Evolutionary conservation across 2,329 filamentous ascomycete species (phyloP).

Genomic region (Aspergillus uvarum): DNA sequence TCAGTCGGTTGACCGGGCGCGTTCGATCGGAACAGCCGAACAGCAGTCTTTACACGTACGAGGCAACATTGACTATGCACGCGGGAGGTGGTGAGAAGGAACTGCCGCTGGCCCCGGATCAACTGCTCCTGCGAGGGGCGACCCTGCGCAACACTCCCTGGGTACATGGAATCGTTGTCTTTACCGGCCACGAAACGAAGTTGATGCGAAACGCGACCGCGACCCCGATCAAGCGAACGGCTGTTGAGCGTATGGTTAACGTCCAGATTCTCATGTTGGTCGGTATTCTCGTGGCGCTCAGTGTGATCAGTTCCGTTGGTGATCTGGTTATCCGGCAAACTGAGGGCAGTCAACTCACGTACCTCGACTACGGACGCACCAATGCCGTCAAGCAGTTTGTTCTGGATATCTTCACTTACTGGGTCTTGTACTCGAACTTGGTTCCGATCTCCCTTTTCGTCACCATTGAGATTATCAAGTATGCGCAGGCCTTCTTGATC

Average conservation of each 20-base stretch:
- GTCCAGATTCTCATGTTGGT: slow-evolving; percentile 88
- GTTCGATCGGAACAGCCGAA: slow-evolving; percentile 96
- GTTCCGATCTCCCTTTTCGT: slow-evolving; percentile 98
- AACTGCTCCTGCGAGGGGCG: slow-evolving; percentile 87
- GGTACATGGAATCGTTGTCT: slow-evolving; percentile 94
- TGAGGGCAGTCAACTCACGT: slow-evolving; percentile 62
- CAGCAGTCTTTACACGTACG: slow-evolving; percentile 97
- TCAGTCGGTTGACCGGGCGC: slow-evolving; percentile 81
- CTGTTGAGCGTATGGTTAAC: slow-evolving; percentile 92
- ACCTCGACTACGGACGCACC: slow-evolving; percentile 67
- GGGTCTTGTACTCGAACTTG: slow-evolving; percentile 94
- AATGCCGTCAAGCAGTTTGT: slow-evolving; percentile 79
- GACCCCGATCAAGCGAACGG: slow-evolving; percentile 94
- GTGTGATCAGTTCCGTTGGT: slow-evolving; percentile 85
- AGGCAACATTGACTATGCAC: slow-evolving; percentile 90
- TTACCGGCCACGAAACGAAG: slow-evolving; percentile 97
- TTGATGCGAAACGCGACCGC: slow-evolving; percentile 98
- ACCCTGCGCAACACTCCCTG: slow-evolving; percentile 95
- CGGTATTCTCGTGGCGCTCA: slow-evolving; percentile 76
- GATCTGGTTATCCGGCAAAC: slow-evolving; percentile 77
- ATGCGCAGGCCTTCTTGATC: slow-evolving; percentile 96
- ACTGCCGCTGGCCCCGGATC: slow-evolving; percentile 82
- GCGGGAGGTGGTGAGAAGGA: slow-evolving; percentile 91
- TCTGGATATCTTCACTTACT: slow-evolving; percentile 94
- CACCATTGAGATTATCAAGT: slow-evolving; percentile 96